These are phyloP conservation scores for Russula sp. DNA, from an alignment of 768 basidiomycete genomes.

Conservation along the genomic window DNA sequence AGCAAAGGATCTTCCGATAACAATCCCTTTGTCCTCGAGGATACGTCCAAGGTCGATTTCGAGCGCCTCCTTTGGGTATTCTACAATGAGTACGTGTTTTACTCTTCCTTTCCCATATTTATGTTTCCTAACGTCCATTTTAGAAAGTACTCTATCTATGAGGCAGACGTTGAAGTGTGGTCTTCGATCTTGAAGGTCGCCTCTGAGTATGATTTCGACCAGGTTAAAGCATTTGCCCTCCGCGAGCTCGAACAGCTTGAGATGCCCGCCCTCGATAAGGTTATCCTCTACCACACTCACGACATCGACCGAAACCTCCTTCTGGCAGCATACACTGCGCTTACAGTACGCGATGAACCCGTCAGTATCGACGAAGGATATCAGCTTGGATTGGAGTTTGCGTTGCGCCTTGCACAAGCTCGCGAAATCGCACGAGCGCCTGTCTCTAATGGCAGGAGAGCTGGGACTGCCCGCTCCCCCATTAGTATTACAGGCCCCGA, in stretches of 20 bases:
- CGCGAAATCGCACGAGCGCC: conserved; percentile 42
- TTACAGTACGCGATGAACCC: conserved; percentile 52
- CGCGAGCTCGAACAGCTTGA: conserved; percentile 49
- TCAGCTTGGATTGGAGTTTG: conserved; percentile 55
- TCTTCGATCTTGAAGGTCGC: conserved; percentile 51
- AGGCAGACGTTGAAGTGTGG: conserved; percentile 53
- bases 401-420: conserved; percentile 50
- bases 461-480: not conserved
- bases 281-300: conserved; percentile 54
- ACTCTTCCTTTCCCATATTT: not conserved
- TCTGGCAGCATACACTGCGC: conserved; percentile 48
- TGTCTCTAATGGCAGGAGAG: conserved; percentile 2
- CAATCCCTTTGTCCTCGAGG: conserved; percentile 35
- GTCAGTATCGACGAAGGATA: conserved; percentile 53
- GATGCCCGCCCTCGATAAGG: conserved; percentile 51
- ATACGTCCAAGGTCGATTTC: conserved; percentile 34
- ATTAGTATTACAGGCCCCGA: conserved; percentile 9
- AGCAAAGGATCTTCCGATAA: conserved; percentile 35
- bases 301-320: conserved; percentile 49
- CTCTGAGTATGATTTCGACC: conserved; percentile 51
- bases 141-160: conserved; percentile 57
- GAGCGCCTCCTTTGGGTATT: conserved; percentile 38
- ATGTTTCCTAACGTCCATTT: not conserved
- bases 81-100: conserved; percentile 36
- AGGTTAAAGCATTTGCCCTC: conserved; percentile 50